Base-by-base conservation (phyloP, 163 green algal genomes). In the Chloromonas sp. region DNA sequence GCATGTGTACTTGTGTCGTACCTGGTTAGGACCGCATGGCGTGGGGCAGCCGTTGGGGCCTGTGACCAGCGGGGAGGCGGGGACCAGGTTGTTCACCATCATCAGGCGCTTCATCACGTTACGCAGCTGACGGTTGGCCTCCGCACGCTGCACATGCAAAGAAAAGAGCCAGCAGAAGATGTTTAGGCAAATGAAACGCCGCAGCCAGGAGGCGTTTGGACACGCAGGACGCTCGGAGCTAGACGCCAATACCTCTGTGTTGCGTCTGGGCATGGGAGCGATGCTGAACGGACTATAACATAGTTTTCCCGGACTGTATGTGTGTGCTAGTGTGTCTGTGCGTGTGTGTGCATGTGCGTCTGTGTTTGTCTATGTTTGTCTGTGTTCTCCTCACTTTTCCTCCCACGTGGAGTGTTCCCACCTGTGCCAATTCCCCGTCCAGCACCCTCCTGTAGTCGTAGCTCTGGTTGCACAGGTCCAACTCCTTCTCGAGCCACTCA, bases 401-500 rank as follows among this genome's bases (percentile, higher is more conserved):
- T 36, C 36, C 36, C 36, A 36, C 36, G 36, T 36, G 36, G 36
- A 36, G 36, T 36, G 36, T 36, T 58, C 66, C 61, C 66, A 84
- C 81, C 87, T 89, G 88, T 61, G 93, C 95, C 79, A 96, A 93
- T 90, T 97, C 94, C 0, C 92, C 94, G 58, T 98, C 95, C 61
- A 97, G 87, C 71, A 97, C 90, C 80, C 93, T 87, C 60, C 92
- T 89, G 84, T 90, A 92, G 81, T 91, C 85, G 74, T 79, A 92
- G 81, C 86, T 89, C 8, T 83, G 88, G 85, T 88, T 91, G 85
- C 91, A 94, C n/a, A 90, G 59, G 81, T 97, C 93, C 60, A 98
- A 88, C 90, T 98, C 95, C 81, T 88, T 89, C 71, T 96, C 92
- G 14, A 98, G 70, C 95, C 95, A 98, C 0, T 96, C 90, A 0